These are phyloP conservation scores for Leccinum pachyderme DNA, from an alignment of 1,284 basidiomycete species.

Conservation along the genomic window DNA sequence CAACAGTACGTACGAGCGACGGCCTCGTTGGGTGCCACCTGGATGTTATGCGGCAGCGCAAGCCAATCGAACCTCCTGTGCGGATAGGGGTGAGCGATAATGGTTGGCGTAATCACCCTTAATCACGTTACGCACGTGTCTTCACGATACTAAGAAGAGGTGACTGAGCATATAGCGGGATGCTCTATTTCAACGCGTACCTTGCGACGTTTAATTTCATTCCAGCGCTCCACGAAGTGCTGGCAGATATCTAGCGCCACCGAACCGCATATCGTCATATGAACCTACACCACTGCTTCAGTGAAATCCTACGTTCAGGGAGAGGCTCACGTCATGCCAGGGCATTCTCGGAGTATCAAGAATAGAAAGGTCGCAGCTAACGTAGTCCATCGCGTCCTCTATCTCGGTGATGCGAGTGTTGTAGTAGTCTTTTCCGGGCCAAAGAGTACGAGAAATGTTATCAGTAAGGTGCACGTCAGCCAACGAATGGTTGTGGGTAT, in stretches of 20 bases:
- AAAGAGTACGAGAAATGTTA: constrained; percentile 70
- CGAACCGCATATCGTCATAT: constrained; percentile 83
- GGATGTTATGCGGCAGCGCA: constrained; percentile 75
- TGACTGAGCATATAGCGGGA: constrained; percentile 6
- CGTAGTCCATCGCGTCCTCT: constrained; percentile 77
- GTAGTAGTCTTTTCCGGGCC: constrained; percentile 94
- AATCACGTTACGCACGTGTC: constrained; percentile 42
- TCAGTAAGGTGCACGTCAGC: constrained; percentile 89
- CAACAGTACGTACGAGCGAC: constrained; percentile 47
- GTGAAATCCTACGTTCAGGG: background rate
- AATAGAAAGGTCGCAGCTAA: constrained; percentile 71
- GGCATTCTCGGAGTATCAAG: constrained; percentile 81
- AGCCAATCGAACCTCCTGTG: constrained; percentile 68
- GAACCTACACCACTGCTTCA: constrained; percentile 46
- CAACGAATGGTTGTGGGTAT: constrained; percentile 81
- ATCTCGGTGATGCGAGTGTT: constrained; percentile 83
- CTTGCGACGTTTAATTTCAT: constrained; percentile 80
- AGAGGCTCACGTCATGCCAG: constrained; percentile 77
- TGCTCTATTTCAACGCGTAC: constrained; percentile 30
- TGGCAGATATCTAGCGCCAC: constrained; percentile 87
- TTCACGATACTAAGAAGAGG: constrained; percentile 45
- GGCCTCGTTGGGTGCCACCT: constrained; percentile 60
- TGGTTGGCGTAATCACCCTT: background rate
- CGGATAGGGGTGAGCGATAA: constrained; percentile 7
- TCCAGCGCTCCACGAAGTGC: constrained; percentile 90